Percentiles rank a stretch among this genome's conserved stretches.
Conservation (phyloP, 495 filamentous ascomycete genomes). For the Evernia prunastri region DNA sequence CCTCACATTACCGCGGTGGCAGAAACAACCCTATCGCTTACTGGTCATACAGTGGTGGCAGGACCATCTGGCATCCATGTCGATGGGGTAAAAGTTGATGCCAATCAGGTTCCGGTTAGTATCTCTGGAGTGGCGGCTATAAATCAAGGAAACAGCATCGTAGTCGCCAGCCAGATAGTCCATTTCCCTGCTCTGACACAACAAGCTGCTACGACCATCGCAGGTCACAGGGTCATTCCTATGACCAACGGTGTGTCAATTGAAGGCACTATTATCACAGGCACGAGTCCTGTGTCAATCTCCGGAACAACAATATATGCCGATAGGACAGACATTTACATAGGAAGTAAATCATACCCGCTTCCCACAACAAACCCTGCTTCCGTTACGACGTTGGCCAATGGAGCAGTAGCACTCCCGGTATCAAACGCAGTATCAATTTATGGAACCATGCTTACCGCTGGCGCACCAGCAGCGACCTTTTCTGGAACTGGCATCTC, state of each 20-base stretch:
- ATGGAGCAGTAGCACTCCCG: background rate
- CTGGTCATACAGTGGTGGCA: background rate
- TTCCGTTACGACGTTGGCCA: background rate
- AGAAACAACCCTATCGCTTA: background rate
- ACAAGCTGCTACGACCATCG: background rate
- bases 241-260: background rate
- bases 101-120: background rate
- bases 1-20: background rate
- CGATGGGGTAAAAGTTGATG: background rate
- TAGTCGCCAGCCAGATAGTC: conserved; percentile 1
- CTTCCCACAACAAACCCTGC: background rate
- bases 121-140: background rate
- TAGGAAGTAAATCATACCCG: background rate
- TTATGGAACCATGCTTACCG: background rate
- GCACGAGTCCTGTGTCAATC: background rate
- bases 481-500: background rate
- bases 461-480: background rate
- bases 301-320: background rate
- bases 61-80: background rate
- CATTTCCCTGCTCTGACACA: background rate
- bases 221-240: background rate
- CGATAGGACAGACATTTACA: background rate
- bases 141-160: conserved; percentile 1
- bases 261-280: background rate
- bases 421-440: background rate